Base-by-base conservation (phyloP, 164 flowering plant species). In the Protea cynaroides region DNA sequence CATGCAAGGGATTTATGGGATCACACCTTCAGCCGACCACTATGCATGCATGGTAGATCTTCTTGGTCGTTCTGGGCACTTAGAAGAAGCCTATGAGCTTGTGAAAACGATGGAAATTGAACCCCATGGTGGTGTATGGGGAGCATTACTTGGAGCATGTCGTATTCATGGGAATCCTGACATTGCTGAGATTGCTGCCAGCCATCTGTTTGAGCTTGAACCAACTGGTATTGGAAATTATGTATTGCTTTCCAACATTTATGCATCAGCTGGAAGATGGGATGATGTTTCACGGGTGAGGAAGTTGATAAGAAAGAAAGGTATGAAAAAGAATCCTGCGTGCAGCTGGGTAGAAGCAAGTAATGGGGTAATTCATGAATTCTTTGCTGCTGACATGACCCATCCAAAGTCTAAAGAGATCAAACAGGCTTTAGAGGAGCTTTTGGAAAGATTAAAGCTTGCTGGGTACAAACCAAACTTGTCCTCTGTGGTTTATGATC, bases 341-440 rank as follows among this genome's bases (percentile, higher is more conserved):
- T 56, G 67, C 59, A 76, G 80, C 59, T 70, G 71, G 72, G 65
- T 76, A 24, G 80, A 76, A 68, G 70, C 60, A 12, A 57, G 65
- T 25, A 62, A 65, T 34, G 80, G 80, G 7, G 71, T 49, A 22
- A 58, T 76, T 47, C 75, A 76, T 19, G 72, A 70, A 34, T 76
- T 76, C 61, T 73, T 67, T 58, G 77, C 80, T 1, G 75, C 70
- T 17, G 80, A 76, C 38, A 21, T 65, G 62, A 71, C 64, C 18
- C 80, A 76, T 56, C 74, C 72, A 15, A 67, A 44, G 56, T 64
- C 59, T n/a, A 15, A 34, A 19, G 77, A 76, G 67, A 74, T 76
- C 23, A 70, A 23, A 59, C 65, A 38, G 52, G 63, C 52, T 12
- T 54, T 76, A 40, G 60, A 71, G 56, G 65, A 76, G 25, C 65